phyloP scores from a whole-genome alignment of 2,329 filamentous ascomycete genomes.

The Apiospora hydei region DNA sequence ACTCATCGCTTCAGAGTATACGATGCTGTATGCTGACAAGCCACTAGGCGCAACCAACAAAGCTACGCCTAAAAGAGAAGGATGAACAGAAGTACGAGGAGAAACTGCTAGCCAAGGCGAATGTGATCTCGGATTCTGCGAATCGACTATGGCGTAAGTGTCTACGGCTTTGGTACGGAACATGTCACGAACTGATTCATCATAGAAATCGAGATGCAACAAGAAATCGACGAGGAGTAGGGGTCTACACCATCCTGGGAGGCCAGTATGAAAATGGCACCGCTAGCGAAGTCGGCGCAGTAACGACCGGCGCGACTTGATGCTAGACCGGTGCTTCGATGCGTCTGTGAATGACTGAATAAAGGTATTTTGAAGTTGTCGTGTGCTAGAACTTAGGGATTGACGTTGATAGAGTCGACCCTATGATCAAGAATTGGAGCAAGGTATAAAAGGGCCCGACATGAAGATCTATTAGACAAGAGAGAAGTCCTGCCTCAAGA shows the following conservation, averaged over 20 bases:
- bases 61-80: constrained; percentile 61
- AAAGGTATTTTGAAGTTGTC: background rate
- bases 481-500: background rate
- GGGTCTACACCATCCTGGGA: background rate
- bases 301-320: background rate
- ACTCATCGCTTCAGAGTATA: constrained; percentile 23
- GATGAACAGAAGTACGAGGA: constrained; percentile 67
- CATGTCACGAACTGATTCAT: background rate
- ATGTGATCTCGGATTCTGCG: constrained; percentile 72
- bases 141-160: constrained; percentile 72
- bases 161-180: too few relatives aligned
- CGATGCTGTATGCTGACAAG: background rate
- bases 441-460: background rate
- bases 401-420: background rate
- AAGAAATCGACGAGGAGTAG: constrained; percentile 54
- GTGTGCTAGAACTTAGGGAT: background rate
- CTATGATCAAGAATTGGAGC: background rate
- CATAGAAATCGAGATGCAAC: constrained; percentile 58
- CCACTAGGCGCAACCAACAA: constrained; percentile 69
- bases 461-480: background rate
- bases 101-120: constrained; percentile 71
- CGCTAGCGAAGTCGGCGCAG: background rate
- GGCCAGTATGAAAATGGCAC: background rate
- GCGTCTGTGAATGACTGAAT: background rate
- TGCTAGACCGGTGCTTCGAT: background rate